Conservation (phyloP, 345 rosid genomes). For the Excoecaria agallocha region DNA sequence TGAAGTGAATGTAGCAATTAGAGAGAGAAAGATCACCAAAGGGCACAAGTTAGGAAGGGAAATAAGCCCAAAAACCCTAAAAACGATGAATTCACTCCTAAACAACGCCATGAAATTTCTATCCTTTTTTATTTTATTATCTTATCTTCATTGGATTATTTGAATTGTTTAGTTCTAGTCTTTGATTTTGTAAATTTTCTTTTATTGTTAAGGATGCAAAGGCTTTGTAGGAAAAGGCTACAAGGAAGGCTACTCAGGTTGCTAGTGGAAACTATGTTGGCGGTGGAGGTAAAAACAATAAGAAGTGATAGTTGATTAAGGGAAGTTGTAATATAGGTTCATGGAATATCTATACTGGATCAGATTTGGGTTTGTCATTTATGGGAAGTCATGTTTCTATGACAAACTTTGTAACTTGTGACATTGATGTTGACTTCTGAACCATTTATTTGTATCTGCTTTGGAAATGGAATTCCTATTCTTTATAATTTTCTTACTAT, state of each 20-base stretch:
- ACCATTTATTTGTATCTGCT: slow-evolving; percentile 16
- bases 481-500: background rate
- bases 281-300: slow-evolving; percentile 10
- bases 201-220: slow-evolving; percentile 34
- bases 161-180: background rate
- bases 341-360: slow-evolving; percentile 10
- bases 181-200: background rate
- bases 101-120: slow-evolving; percentile 58
- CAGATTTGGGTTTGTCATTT: slow-evolving; percentile 13
- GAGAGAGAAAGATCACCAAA: slow-evolving; percentile 55
- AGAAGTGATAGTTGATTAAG: slow-evolving; percentile 2
- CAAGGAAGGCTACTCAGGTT: slow-evolving; percentile 39
- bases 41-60: slow-evolving; percentile 38
- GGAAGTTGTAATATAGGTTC: background rate
- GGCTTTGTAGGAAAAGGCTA: slow-evolving; percentile 44
- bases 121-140: background rate
- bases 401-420: background rate
- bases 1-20: slow-evolving; percentile 50
- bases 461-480: slow-evolving; percentile 7
- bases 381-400: slow-evolving; percentile 2
- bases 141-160: background rate
- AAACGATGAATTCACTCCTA: slow-evolving; percentile 54
- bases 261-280: slow-evolving; percentile 16
- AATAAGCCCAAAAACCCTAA: slow-evolving; percentile 30
- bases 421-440: slow-evolving; percentile 23